Conservation (phyloP, 768 basidiomycete species). For the Pisolithus microcarpus region DNA sequence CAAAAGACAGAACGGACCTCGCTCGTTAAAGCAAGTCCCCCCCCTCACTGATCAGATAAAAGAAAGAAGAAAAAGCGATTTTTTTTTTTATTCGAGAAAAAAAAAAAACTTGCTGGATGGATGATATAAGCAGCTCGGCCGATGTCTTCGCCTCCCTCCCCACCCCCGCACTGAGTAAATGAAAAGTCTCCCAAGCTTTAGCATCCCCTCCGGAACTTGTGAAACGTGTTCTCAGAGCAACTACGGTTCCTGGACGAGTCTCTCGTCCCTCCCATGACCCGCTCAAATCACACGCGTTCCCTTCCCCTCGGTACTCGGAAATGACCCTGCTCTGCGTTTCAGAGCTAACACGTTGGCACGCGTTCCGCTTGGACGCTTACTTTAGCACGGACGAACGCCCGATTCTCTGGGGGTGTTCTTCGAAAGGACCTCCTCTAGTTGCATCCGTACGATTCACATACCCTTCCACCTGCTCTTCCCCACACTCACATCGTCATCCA, state of each 20-base stretch:
- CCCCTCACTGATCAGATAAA: no score
- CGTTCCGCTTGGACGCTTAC: not conserved
- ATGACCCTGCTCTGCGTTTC: not conserved
- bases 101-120: no score
- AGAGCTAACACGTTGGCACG: not conserved
- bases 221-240: not conserved
- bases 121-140: no score
- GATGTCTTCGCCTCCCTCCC: constrained; percentile 15
- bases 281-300: not conserved
- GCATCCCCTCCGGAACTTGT: constrained; percentile 1
- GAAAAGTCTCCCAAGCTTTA: not conserved
- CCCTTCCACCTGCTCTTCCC: not conserved
- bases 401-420: no score
- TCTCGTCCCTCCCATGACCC: not conserved
- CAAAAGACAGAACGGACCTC: not conserved
- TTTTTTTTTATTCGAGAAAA: no score
- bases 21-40: not conserved
- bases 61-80: no score
- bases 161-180: constrained; percentile 18
- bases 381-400: not conserved
- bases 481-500: not conserved
- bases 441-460: no score
- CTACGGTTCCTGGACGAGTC: not conserved
- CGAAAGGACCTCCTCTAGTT: not conserved
- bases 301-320: constrained; percentile 3